Conservation (phyloP, 2,329 filamentous ascomycete species). For the Ceratocystis papillata region DNA sequence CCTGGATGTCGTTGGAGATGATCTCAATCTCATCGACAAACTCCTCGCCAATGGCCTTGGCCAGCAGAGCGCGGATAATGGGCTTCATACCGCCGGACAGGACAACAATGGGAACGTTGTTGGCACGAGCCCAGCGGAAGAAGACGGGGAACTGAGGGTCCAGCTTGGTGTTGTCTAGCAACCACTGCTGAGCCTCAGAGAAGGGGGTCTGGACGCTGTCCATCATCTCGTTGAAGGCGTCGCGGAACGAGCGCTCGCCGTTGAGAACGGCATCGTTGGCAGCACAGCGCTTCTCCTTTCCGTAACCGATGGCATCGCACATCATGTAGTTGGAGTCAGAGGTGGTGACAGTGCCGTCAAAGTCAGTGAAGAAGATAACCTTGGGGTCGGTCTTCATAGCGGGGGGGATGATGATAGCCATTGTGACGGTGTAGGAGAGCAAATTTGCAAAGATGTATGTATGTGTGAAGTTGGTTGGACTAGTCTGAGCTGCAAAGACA, state of each 20-base stretch:
- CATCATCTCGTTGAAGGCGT: slow-evolving; percentile 85
- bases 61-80: slow-evolving; percentile 73
- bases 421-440: slow-evolving; percentile 16
- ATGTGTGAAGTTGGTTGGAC: background rate
- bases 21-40: slow-evolving; percentile 72
- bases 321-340: slow-evolving; percentile 57
- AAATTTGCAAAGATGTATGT: slow-evolving; percentile 12
- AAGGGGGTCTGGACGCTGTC: slow-evolving; percentile 73
- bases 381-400: slow-evolving; percentile 56
- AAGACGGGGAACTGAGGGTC: slow-evolving; percentile 85
- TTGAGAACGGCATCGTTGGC: slow-evolving; percentile 69
- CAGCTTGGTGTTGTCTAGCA: slow-evolving; percentile 73
- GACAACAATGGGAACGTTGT: slow-evolving; percentile 86
- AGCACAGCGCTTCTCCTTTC: slow-evolving; percentile 55
- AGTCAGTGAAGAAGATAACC: slow-evolving; percentile 98
- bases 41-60: slow-evolving; percentile 65
- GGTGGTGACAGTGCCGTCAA: slow-evolving; percentile 87
- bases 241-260: slow-evolving; percentile 62
- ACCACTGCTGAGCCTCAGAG: slow-evolving; percentile 65
- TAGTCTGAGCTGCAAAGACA: background rate
- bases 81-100: slow-evolving; percentile 88
- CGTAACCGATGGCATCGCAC: slow-evolving; percentile 89
- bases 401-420: slow-evolving; percentile 23
- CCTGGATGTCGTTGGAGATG: slow-evolving; percentile 70
- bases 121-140: slow-evolving; percentile 65